These are phyloP conservation scores for Flaveria brownii DNA, from an alignment of 129 eudicot species.

Conservation along the genomic window DNA sequence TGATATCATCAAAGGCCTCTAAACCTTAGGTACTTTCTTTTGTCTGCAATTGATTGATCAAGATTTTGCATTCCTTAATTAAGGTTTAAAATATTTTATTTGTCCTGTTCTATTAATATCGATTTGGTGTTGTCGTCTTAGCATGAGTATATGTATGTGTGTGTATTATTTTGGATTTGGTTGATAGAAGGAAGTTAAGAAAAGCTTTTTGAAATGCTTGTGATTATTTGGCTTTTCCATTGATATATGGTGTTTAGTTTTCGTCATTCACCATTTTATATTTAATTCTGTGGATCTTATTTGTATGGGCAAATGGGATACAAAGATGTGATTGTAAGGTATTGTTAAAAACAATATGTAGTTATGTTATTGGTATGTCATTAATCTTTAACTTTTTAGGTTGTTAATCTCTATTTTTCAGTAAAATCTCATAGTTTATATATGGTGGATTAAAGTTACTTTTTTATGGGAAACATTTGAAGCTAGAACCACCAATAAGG, in stretches of 20 bases:
- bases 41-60: constrained; percentile 22
- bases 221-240: not conserved
- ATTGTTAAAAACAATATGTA: not conserved
- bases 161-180: constrained; percentile 3
- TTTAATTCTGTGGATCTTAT: not conserved
- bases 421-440: not conserved
- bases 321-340: not conserved
- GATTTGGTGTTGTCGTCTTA: not conserved
- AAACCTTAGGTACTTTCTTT: constrained; percentile 36
- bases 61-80: constrained; percentile 26
- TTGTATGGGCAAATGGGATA: not conserved
- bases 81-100: constrained; percentile 16
- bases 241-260: constrained; percentile 5
- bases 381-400: not conserved
- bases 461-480: not conserved
- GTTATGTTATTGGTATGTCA: not conserved
- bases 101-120: constrained; percentile 8
- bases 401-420: not conserved
- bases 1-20: constrained; percentile 37
- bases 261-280: not conserved
- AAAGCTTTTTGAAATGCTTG: not conserved
- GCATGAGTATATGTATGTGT: not conserved
- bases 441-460: not conserved
- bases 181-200: constrained; percentile 16
- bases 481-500: not conserved